phyloP scores from a whole-genome alignment of 2,329 filamentous ascomycete genomes.

The Metarhizium guizhouense region DNA sequence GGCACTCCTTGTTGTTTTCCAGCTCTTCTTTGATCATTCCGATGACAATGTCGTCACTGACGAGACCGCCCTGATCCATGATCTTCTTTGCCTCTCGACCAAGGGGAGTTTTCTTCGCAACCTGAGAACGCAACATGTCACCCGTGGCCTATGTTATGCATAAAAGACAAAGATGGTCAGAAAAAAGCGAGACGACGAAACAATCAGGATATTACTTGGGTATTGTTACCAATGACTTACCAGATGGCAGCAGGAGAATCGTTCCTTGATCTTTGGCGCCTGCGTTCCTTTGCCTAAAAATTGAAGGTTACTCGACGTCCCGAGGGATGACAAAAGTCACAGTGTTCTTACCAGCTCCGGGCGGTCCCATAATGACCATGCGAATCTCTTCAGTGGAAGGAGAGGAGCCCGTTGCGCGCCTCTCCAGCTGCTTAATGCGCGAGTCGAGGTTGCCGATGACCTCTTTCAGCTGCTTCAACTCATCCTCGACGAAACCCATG shows the following conservation, averaged over 20 bases:
- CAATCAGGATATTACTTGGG: constrained; percentile 8
- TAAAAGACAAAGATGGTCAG: constrained; percentile 2
- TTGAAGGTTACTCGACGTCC: constrained; percentile 5
- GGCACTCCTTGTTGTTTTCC: constrained; percentile 88
- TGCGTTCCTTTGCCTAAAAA: constrained; percentile 90
- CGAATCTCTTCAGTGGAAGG: constrained; percentile 59
- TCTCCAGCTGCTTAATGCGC: constrained; percentile 79
- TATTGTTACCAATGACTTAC: constrained; percentile 46
- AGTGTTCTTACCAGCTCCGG: constrained; percentile 72
- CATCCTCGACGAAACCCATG: constrained; percentile 86
- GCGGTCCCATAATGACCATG: constrained; percentile 97
- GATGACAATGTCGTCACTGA: constrained; percentile 98
- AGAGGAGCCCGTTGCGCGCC: constrained; percentile 51
- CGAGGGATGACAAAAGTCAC: neutral
- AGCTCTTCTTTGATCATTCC: constrained; percentile 99
- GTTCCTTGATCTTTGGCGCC: constrained; percentile 96
- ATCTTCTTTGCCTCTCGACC: constrained; percentile 99
- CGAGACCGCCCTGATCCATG: constrained; percentile 96
- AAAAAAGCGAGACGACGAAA: neutral
- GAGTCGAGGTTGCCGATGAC: constrained; percentile 76
- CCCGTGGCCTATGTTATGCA: constrained; percentile 72
- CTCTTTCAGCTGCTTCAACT: constrained; percentile 77
- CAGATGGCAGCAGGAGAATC: constrained; percentile 93
- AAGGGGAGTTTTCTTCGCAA: constrained; percentile 91
- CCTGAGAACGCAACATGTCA: constrained; percentile 97